Percentiles rank a stretch among this genome's conserved stretches.
Evolutionary conservation across 2,329 filamentous ascomycete species (phyloP).

Genomic region (Aspergillus sp.): DNA sequence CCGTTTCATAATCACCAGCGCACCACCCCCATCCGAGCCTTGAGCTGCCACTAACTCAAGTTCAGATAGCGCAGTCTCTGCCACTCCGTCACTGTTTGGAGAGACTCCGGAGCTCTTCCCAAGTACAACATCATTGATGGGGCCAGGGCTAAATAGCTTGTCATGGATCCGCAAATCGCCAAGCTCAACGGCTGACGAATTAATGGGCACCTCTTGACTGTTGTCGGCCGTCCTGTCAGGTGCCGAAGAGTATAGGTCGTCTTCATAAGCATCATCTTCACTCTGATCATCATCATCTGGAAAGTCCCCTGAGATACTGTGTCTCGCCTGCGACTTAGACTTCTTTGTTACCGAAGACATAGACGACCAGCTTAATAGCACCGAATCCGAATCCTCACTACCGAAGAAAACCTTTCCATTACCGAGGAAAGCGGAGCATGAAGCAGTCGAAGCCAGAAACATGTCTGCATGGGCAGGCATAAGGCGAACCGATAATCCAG

Average conservation of each 20-base stretch:
- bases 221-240: conserved; percentile 22
- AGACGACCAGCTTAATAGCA: conserved; percentile 76
- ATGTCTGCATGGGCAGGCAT: conserved; percentile 62
- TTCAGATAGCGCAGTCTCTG: conserved; percentile 32
- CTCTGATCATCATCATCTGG: conserved; percentile 59
- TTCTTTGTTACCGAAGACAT: conserved; percentile 62
- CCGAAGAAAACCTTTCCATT: conserved; percentile 77
- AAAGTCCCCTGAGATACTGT: conserved; percentile 52
- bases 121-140: conserved; percentile 72
- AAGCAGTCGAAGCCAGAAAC: conserved; percentile 61
- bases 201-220: conserved; percentile 16
- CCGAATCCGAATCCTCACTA: conserved; percentile 78
- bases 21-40: conserved; percentile 60
- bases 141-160: conserved; percentile 72
- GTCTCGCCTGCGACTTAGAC: conserved; percentile 57
- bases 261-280: conserved; percentile 59
- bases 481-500: conserved; percentile 72
- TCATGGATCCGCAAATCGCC: conserved; percentile 78
- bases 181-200: conserved; percentile 45
- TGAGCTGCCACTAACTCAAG: conserved; percentile 56
- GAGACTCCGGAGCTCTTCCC: conserved; percentile 55
- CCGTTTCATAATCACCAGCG: conserved; percentile 73
- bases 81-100: conserved; percentile 49
- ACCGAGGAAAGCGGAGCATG: conserved; percentile 69
- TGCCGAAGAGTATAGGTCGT: conserved; percentile 48